These are phyloP conservation scores for Cadophora gregata DNA, from an alignment of 2,329 filamentous ascomycete genomes.

Conservation along the genomic window DNA sequence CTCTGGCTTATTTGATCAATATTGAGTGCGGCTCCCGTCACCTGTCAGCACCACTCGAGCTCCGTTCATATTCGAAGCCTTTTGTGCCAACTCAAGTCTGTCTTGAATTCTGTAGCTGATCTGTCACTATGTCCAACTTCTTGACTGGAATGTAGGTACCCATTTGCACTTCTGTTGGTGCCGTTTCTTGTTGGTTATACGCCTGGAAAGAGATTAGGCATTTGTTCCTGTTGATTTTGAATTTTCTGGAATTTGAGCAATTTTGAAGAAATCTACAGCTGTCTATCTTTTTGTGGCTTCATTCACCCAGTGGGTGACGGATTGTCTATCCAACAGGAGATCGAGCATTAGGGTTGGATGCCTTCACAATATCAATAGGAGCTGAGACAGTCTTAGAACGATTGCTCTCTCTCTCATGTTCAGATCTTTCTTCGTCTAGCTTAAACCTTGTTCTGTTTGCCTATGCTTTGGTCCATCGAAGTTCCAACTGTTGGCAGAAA, in stretches of 20 bases:
- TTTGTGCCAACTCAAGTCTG: background rate
- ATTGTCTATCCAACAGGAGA: background rate
- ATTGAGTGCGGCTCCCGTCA: background rate
- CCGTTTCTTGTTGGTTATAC: slow-evolving; percentile 9
- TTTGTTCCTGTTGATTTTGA: background rate
- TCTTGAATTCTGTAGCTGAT: slow-evolving; percentile 2
- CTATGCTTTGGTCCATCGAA: background rate
- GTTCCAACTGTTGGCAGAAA: background rate
- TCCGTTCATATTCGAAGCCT: background rate
- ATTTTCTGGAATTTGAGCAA: background rate
- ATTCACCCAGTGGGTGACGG: background rate
- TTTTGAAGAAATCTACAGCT: background rate
- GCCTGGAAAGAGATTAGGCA: background rate
- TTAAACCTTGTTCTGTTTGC: background rate
- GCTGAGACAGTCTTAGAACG: slow-evolving; percentile 4
- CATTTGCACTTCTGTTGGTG: slow-evolving; percentile 15
- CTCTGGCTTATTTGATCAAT: slow-evolving; percentile 1
- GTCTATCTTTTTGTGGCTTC: background rate
- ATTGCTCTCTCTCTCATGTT: background rate
- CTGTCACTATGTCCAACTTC: slow-evolving; percentile 42
- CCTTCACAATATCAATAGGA: background rate
- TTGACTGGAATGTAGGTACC: slow-evolving; percentile 46
- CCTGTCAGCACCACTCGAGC: slow-evolving; percentile 1
- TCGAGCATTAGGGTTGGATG: background rate
- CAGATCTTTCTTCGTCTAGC: background rate